Evolutionary conservation across 2,329 filamentous ascomycete genomes (phyloP), one percentile per base, ranked within the genome.

Genomic region (Stenocarpella maydis): DNA sequence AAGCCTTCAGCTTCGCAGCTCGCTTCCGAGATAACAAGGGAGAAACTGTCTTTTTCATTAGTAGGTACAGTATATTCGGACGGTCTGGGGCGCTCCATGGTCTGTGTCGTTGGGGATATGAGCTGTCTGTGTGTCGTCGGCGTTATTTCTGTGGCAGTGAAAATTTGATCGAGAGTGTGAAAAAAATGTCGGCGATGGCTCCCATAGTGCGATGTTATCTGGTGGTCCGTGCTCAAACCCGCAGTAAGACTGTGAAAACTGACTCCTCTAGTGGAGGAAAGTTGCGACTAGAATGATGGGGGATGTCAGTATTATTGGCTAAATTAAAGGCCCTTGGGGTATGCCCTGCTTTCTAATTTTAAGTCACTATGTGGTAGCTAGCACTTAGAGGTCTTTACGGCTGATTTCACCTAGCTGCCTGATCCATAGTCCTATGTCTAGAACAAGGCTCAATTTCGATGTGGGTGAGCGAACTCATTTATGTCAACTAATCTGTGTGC

Each of bases 1-100:
- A 71, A 49, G 1, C 69, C 69, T 34, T 71, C 69, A 2, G 69
- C 69, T 28, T 52, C 55, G 45, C 69, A 71, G 21, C 63, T 68
- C 14, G 67, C 68, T 52, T 71, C 69, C 3, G 68, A 68, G 43
- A 71, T 71, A 2, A 68, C 45, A 10, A 71, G 65, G 15, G 49
- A 24, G 50, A 69, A n/a, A 12, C 49, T 41, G 1, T 71, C 55
- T 12, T 50, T 17, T 1, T 69, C 43, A 5, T 24, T 67, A 9
- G 49, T 71, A 14, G 54, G 67, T 1, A 69, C 41, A 4, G 19
- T 67, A 64, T 69, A 71, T 17, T 17, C 31, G 4, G 50, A 52
- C 8, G 58, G 58, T 26, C 43, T 67, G 9, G 68, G 64, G 17
- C 63, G 39, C 0, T 63, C 69, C 69, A 71, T 71, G 12, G 55